These are phyloP conservation scores for Cercospora nicotianae DNA, from an alignment of 2,329 filamentous ascomycete species.

Conservation along the genomic window DNA sequence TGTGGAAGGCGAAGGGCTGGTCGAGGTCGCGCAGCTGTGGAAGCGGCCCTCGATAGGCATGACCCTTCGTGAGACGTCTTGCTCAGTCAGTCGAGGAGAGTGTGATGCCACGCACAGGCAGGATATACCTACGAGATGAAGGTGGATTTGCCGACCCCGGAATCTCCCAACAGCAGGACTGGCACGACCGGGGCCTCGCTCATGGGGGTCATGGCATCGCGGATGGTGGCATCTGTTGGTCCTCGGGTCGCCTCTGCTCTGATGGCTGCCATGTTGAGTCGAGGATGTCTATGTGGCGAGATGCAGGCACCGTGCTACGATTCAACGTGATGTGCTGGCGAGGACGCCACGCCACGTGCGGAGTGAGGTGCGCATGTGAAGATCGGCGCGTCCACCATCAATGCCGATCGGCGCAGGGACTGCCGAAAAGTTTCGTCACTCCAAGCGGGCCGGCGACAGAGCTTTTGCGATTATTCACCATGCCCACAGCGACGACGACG, in stretches of 20 bases:
- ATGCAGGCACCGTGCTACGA: background rate
- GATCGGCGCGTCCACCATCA: background rate
- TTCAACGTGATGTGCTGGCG: background rate
- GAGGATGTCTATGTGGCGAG: background rate
- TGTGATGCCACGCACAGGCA: background rate
- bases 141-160: constrained; percentile 62
- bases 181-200: constrained; percentile 43
- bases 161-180: constrained; percentile 60
- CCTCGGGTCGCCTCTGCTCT: background rate
- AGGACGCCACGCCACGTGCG: background rate
- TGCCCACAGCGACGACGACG: background rate
- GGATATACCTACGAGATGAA: constrained; percentile 58
- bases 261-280: constrained; percentile 6
- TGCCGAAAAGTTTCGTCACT: constrained; percentile 7
- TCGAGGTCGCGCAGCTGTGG: constrained; percentile 54
- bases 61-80: constrained; percentile 37
- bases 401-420: constrained; percentile 4
- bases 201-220: constrained; percentile 16
- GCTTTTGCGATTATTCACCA: constrained; percentile 12
- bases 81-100: constrained; percentile 9
- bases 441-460: background rate
- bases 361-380: constrained; percentile 3
- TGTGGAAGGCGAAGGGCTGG: constrained; percentile 61
- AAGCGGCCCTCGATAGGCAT: constrained; percentile 36
- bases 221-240: background rate